These are phyloP conservation scores for Spongispora temasekensis DNA, from an alignment of 1,284 basidiomycete genomes.

Conservation along the genomic window DNA sequence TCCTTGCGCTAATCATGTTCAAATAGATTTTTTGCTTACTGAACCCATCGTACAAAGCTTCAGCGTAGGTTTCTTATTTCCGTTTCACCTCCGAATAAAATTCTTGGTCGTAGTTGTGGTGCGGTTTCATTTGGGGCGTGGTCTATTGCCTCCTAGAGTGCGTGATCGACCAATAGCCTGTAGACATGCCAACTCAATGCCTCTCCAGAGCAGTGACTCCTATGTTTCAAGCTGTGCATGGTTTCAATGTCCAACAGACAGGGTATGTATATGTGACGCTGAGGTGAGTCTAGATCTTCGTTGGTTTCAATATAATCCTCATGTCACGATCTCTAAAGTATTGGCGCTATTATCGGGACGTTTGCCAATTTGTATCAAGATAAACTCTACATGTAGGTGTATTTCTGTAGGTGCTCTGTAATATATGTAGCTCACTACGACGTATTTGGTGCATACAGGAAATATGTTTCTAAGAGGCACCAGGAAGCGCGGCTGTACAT, in stretches of 20 bases:
- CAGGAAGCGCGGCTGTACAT: slow-evolving; percentile 46
- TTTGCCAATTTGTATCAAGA: slow-evolving; percentile 67
- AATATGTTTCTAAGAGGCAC: slow-evolving; percentile 4
- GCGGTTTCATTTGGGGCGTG: slow-evolving; percentile 79
- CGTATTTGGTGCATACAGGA: slow-evolving; percentile 11
- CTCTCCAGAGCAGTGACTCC: slow-evolving; percentile 55
- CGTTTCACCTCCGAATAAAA: not conserved
- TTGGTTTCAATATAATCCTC: not conserved
- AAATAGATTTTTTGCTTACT: slow-evolving; percentile 67
- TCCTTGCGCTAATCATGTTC: slow-evolving; percentile 1
- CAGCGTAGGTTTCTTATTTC: slow-evolving; percentile 47
- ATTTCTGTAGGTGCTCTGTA: not conserved
- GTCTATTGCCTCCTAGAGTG: slow-evolving; percentile 69
- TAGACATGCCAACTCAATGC: not conserved
- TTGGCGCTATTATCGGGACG: slow-evolving; percentile 64
- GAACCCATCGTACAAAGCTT: slow-evolving; percentile 79
- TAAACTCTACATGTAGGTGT: slow-evolving; percentile 57
- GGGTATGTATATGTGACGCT: slow-evolving; percentile 64
- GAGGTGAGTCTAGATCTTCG: slow-evolving; percentile 45
- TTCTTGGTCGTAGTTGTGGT: slow-evolving; percentile 57
- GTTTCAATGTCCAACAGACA: slow-evolving; percentile 63
- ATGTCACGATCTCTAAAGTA: slow-evolving; percentile 46
- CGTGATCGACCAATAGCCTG: slow-evolving; percentile 19
- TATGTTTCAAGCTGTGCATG: slow-evolving; percentile 62
- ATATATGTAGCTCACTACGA: not conserved